These are phyloP conservation scores for Phytophthora aleatoria DNA, from an alignment of 352 stramenopile species.

Conservation along the genomic window DNA sequence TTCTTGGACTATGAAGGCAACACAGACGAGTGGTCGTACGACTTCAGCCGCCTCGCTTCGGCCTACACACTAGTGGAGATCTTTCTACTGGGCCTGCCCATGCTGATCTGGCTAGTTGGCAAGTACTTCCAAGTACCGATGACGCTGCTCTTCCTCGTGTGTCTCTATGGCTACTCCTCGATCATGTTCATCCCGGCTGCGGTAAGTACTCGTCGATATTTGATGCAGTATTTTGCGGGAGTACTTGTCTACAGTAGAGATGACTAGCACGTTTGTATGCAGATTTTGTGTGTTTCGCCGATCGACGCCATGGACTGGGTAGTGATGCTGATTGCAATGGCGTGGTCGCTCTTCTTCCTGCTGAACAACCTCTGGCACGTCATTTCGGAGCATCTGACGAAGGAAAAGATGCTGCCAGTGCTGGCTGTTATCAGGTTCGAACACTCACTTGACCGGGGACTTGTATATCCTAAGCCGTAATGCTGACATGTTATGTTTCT, in stretches of 20 bases:
- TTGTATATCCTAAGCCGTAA: not conserved
- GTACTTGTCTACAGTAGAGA: too few relatives aligned
- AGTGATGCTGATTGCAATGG: conserved; percentile 77
- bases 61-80: conserved; percentile 81
- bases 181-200: conserved; percentile 83
- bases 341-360: conserved; percentile 86
- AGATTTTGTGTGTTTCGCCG: conserved; percentile 82
- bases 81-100: conserved; percentile 73
- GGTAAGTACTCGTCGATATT: conserved; percentile 37
- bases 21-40: conserved; percentile 73
- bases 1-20: conserved; percentile 78
- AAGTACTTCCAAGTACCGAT: conserved; percentile 83
- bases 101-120: conserved; percentile 77
- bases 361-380: conserved; percentile 79
- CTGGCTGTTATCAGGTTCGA: conserved; percentile 81
- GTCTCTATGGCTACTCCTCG: conserved; percentile 86
- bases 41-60: conserved; percentile 81
- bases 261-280: not conserved
- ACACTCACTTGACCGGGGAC: not conserved
- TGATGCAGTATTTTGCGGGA: not conserved
- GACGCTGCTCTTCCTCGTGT: conserved; percentile 82
- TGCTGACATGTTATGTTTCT: conserved; percentile 13
- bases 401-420: conserved; percentile 88
- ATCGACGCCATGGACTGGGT: conserved; percentile 83
- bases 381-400: conserved; percentile 79